These are phyloP conservation scores for Monilinia fructicola DNA, from an alignment of 2,329 filamentous ascomycete species.

Conservation along the genomic window DNA sequence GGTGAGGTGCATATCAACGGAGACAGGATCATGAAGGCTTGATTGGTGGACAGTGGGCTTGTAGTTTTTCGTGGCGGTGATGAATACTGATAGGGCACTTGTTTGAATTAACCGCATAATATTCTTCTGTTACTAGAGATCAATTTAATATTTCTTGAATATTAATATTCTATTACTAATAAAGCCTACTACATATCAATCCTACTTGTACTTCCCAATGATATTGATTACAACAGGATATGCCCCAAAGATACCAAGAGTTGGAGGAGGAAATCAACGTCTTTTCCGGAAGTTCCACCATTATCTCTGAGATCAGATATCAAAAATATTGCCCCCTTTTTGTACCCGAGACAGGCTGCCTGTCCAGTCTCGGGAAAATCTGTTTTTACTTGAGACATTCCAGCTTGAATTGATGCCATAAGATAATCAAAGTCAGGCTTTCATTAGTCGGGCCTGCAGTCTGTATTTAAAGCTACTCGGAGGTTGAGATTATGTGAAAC, in stretches of 20 bases:
- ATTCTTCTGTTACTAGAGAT: background rate
- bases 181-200: background rate
- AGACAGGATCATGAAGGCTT: constrained; percentile 5
- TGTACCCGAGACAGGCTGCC: constrained; percentile 5
- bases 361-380: background rate
- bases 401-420: background rate
- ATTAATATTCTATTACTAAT: background rate
- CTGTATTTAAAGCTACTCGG: background rate
- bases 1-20: background rate
- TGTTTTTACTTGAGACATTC: constrained; percentile 10
- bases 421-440: background rate
- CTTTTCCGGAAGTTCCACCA: background rate
- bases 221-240: background rate
- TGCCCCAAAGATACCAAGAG: background rate
- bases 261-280: background rate
- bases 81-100: background rate
- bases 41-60: background rate
- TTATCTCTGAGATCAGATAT: too few species aligned
- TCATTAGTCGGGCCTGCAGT: background rate
- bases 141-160: background rate
- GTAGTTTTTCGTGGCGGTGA: background rate
- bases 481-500: background rate
- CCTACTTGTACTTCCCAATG: background rate
- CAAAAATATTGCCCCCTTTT: background rate
- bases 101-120: background rate